Conservation (phyloP, 768 basidiomycete species). For the Lactifluus pinguis region DNA sequence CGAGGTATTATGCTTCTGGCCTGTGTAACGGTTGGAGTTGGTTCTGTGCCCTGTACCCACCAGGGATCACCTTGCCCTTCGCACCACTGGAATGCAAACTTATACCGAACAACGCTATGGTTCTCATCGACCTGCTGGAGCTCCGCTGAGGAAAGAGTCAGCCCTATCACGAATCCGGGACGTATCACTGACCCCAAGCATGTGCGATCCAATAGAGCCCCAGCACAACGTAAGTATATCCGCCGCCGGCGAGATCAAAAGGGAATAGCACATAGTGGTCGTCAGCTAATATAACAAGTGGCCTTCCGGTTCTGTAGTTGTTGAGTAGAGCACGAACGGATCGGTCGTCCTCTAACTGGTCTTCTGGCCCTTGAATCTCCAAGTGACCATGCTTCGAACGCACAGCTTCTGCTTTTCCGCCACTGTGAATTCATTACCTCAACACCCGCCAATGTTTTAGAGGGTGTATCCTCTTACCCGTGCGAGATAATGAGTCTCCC, state of each 20-base stretch:
- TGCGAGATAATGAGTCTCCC: conserved; percentile 77
- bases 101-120: conserved; percentile 60
- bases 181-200: conserved; percentile 49
- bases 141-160: conserved; percentile 40
- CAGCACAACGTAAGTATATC: conserved; percentile 46
- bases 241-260: conserved; percentile 45
- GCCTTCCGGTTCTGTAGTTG: conserved; percentile 44
- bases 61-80: conserved; percentile 54
- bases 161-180: not conserved
- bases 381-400: conserved; percentile 34
- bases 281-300: conserved; percentile 64
- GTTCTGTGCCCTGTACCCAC: conserved; percentile 28
- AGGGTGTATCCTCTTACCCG: conserved; percentile 41
- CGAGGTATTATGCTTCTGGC: not conserved
- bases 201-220: conserved; percentile 68
- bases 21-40: not conserved
- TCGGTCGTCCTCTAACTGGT: conserved; percentile 60
- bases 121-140: conserved; percentile 42
- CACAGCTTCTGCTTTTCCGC: conserved; percentile 58
- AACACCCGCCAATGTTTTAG: not conserved
- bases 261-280: conserved; percentile 69
- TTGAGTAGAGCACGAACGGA: conserved; percentile 62
- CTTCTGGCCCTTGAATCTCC: conserved; percentile 39
- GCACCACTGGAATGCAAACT: conserved; percentile 83
- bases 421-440: conserved; percentile 32